Evolutionary conservation across 345 rosid genomes (phyloP), one percentile per base, ranked within the genome.

Genomic region (Rubroshorea leprosula): DNA sequence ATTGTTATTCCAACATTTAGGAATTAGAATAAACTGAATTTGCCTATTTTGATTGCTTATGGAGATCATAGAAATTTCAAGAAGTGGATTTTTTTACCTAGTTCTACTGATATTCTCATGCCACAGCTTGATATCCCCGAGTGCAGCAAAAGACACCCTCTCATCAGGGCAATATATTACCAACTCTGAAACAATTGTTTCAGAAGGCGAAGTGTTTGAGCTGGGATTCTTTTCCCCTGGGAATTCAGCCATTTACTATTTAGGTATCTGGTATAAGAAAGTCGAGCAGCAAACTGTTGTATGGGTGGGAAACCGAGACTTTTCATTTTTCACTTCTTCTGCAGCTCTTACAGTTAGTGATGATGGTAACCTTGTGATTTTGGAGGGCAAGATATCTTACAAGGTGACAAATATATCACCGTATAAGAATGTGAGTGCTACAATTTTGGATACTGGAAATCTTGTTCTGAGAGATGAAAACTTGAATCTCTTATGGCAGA

Each of bases 281-380:
- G 57, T 51, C 23, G 45, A 68, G 0, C n/a, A 1, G 0, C 20
- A 29, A 35, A 67, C 70, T 4, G 64, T 64, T 23, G 78, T 77
- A 1, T 84, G 85, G 85, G 76, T 78, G 17, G 68, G 83, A 15
- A 81, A 73, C 55, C 55, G 81, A 68, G 72, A 73, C n/a, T 26
- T 12, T 14, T 70, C 78, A 1, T 20, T 73, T 3, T 18, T 38
- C 15, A 72, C 51, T 43, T 49, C 65, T 18, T 49, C 70, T 2
- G 75, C 74, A 14, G 25, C 14, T 2, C 57, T 84, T 29, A 16
- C 29, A 18, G 44, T 79, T 45, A 57, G 39, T 21, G 19, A 29
- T 14, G 64, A 55, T 46, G 74, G 68, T 48, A 58, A 49, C 51
- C 69, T 78, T 7, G 72, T 56, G 44, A 74, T 80, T 44, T 54